Conservation (phyloP, 176 grass and related monocot genomes). For the Hordeum marinum region DNA sequence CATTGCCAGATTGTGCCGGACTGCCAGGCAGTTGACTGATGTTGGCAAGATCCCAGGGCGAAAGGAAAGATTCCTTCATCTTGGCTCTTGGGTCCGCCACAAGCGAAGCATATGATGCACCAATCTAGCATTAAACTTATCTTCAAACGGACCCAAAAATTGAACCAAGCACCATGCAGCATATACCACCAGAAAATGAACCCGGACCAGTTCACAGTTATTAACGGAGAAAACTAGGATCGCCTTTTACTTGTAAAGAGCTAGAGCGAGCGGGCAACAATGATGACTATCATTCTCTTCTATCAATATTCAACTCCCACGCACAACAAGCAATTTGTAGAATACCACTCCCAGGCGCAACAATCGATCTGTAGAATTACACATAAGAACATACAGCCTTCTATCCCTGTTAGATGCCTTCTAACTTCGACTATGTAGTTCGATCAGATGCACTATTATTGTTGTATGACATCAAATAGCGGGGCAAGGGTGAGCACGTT, state of each 20-base stretch:
- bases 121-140: too few species aligned
- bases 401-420: constrained; percentile 20
- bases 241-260: not conserved
- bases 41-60: not conserved
- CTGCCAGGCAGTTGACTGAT: not conserved
- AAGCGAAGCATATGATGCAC: not conserved
- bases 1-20: not conserved
- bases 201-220: too few species aligned
- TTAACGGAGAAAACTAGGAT: not conserved
- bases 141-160: too few species aligned
- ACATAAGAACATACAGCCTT: constrained; percentile 26
- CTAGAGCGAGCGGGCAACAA: not conserved
- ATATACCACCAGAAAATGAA: not conserved
- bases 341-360: not conserved
- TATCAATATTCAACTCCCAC: not conserved
- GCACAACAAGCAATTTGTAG: not conserved
- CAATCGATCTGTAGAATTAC: not conserved
- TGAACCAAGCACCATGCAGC: not conserved
- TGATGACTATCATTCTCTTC: too few species aligned
- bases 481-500: constrained; percentile 2
- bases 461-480: not conserved
- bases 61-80: not conserved
- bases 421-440: not conserved
- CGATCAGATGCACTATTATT: constrained; percentile 27
- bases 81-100: not conserved